Evolutionary conservation across 225 moss, liverwort and hornwort genomes (phyloP).

Genomic region (Bryoerythrophyllum caledonicum): DNA sequence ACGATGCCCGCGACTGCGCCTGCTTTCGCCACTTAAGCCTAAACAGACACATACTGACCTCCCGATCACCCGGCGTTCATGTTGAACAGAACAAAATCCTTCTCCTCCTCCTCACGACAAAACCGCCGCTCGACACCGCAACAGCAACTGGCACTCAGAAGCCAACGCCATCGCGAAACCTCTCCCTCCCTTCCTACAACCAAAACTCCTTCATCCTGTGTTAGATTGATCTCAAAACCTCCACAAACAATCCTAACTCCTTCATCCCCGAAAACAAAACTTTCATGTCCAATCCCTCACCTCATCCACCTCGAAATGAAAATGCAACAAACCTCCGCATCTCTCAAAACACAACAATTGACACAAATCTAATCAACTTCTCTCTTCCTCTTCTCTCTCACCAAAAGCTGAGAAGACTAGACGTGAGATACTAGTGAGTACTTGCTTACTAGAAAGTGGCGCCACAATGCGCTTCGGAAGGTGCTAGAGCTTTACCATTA

Average conservation of each 20-base stretch:
- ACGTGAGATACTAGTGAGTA: neutral
- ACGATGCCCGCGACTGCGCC: conserved; percentile 9
- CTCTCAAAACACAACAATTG: neutral
- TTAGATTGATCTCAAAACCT: neutral
- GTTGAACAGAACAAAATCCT: neutral
- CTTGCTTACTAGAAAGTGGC: too few relatives aligned
- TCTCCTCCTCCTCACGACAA: neutral
- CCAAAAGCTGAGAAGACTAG: neutral
- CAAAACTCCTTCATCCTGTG: too few relatives aligned
- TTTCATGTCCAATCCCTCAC: neutral
- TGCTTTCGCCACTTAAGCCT: conserved; percentile 36
- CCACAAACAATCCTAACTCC: neutral
- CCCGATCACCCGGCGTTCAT: conserved; percentile 27
- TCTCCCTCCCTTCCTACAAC: neutral
- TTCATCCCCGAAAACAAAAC: conserved; percentile 2
- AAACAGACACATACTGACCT: conserved; percentile 52
- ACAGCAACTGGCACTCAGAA: conserved; percentile 3
- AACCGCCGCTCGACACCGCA: neutral
- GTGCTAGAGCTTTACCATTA: too few relatives aligned
- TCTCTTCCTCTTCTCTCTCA: neutral
- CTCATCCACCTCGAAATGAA: neutral
- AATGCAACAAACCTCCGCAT: neutral
- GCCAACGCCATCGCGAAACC: neutral
- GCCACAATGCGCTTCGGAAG: too few relatives aligned
- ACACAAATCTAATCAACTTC: neutral